A percentile compares a stretch with the other conserved stretches of the same genome.
Evolutionary conservation across 1,284 basidiomycete genomes (phyloP).

Genomic region (Ustilago bromivora): DNA sequence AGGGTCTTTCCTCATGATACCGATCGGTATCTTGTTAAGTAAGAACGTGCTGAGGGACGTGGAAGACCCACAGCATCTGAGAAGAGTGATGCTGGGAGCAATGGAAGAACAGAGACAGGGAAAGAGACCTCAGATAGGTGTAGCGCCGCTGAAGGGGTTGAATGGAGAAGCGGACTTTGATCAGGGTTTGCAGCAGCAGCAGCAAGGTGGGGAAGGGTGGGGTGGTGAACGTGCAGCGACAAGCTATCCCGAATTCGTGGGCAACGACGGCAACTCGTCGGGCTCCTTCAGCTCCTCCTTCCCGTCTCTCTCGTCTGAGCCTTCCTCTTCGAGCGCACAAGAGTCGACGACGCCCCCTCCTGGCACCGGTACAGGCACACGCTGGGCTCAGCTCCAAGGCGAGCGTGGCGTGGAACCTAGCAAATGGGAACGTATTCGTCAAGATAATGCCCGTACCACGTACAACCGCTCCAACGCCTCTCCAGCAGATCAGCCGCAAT

Average conservation of each 20-base stretch:
- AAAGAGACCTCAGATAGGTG: slow-evolving; percentile 28
- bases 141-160: slow-evolving; percentile 35
- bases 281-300: slow-evolving; percentile 22
- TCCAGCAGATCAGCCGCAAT: slow-evolving; percentile 12
- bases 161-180: slow-evolving; percentile 35
- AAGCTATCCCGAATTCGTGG: slow-evolving; percentile 16
- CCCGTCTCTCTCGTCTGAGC: slow-evolving; percentile 9
- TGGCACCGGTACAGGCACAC: slow-evolving; percentile 36
- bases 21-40: slow-evolving; percentile 37
- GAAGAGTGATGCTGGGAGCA: slow-evolving; percentile 34
- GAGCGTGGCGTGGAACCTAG: slow-evolving; percentile 52
- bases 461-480: slow-evolving; percentile 25
- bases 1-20: slow-evolving; percentile 41
- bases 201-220: slow-evolving; percentile 28
- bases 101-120: slow-evolving; percentile 46
- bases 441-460: slow-evolving; percentile 53
- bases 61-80: slow-evolving; percentile 52
- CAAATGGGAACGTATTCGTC: slow-evolving; percentile 55
- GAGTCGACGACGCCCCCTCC: slow-evolving; percentile 15
- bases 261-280: background rate
- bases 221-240: slow-evolving; percentile 27
- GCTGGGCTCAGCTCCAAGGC: slow-evolving; percentile 49
- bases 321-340: slow-evolving; percentile 2
- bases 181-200: slow-evolving; percentile 6
- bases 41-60: slow-evolving; percentile 29